phyloP scores from a whole-genome alignment of 73 alveolate species.

The Paraurostyla sp. region DNA sequence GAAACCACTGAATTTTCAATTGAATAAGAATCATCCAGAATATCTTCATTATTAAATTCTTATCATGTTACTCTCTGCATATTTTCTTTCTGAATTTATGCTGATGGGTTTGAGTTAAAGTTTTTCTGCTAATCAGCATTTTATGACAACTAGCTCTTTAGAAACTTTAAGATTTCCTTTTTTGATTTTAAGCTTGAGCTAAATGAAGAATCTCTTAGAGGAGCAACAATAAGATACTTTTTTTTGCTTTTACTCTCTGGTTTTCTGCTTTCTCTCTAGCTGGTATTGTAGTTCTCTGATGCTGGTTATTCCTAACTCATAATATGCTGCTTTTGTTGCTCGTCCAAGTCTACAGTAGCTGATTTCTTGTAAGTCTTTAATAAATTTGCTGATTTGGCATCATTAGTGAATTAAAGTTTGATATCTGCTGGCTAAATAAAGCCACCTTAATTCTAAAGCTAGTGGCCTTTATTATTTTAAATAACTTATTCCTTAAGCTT shows the following conservation, averaged over 20 bases:
- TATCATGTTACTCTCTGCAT: neutral
- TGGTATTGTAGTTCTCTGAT: neutral
- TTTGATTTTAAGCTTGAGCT: constrained; percentile 20
- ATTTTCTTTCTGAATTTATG: neutral
- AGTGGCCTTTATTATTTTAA: too few species aligned
- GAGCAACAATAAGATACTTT: constrained; percentile 23
- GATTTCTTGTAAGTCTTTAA: neutral
- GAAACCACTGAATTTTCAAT: constrained; percentile 42
- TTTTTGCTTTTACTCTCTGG: neutral
- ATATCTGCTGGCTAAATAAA: too few species aligned
- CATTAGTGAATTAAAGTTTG: too few species aligned
- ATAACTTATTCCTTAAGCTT: too few species aligned
- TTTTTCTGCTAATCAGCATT: neutral
- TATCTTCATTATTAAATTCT: neutral
- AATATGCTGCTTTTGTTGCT: neutral
- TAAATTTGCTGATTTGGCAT: too few species aligned
- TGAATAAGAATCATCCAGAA: constrained; percentile 11
- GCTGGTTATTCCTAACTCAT: neutral
- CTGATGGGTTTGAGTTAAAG: neutral
- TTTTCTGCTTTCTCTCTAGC: neutral
- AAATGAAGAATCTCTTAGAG: constrained; percentile 4
- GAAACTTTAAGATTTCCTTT: constrained; percentile 6
- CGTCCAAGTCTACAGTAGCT: neutral
- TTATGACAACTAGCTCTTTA: neutral
- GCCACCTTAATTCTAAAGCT: too few species aligned